Evolutionary conservation across 129 eudicot species (phyloP), one percentile per base, ranked within the genome.

Genomic region (Pittosporum tobira): DNA sequence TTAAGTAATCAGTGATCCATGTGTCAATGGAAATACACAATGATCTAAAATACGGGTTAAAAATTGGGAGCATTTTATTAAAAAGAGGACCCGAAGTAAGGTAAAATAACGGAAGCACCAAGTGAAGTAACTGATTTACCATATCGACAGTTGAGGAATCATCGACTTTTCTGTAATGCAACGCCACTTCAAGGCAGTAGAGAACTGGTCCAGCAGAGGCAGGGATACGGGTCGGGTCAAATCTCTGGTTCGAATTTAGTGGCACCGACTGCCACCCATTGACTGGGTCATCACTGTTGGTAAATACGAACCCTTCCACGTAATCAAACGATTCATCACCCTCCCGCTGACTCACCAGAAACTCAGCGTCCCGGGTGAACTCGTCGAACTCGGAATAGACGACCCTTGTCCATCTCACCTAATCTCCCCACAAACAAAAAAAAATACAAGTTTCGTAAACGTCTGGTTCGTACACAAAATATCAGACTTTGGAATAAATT

Each of bases 361-460:
- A 82, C 94, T 90, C 97, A 4, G 94, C 78, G 47, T 90, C 97
- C 65, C 61, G 88, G 25, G 95, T 75, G 78, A 82, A 90, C 68
- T 90, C 87, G 46, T 48, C 52, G 67, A 90, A 90, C 67, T 85
- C 94, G 20, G 77, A 37, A 66, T 90, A 90, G 25, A 90, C 94
- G 63, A 90, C 71, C 75, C 95, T 82, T 75, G 82, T 90, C 97
- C 97, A 90, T 71, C 88, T 82, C 78, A 90, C 95, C 97, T 89
- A 71, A 79, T 56, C 38, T 10, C 51, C 24, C n/a, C 26, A 7
- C 16, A 27, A 54, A 48, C 24, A 14, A 43, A 44, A 25, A 10
- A 27, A 38, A 37, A n/a, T 36, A 42, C 21, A 22, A 45, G 40
- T 36, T 29, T 3, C 31, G 64, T 62, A 63, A 65, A 42, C 67